Base-by-base conservation (phyloP, 2,329 filamentous ascomycete genomes). In the Pseudopithomyces maydicus region DNA sequence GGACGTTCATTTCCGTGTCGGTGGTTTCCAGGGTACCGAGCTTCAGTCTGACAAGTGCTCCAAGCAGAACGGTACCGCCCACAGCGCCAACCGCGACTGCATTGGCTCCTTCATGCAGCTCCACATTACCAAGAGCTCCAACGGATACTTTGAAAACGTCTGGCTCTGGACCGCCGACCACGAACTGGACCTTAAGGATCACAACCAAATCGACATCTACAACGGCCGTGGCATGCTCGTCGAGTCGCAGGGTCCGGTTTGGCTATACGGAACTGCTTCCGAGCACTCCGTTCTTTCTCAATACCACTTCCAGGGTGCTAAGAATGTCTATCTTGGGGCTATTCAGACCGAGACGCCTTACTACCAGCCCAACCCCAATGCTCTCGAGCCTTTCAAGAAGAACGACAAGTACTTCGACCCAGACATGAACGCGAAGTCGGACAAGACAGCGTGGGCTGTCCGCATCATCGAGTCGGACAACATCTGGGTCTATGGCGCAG, bases 1-100 rank as follows among this genome's bases (percentile, higher is more conserved):
- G 91, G 95, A 99, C 70, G 88, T 93, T n/a, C 95, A 99, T 81
- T 89, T 95, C 79, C 91, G 95, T 71, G 86, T 99, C 67, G 94
- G 92, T 67, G 95, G 95, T 42, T 88, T 89, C 53, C 88, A 90
- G 4, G 94, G 94, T 58, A 96, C 93, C 26, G 78, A 90, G 63
- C 84, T 98, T 15, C 91, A 96, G 77, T 89, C 88, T 17, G 84
- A 91, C 74, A 88, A 82, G 54, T 97, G 93, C 80, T 77, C 85
- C 74, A 96, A 96, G 83, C 90, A 88, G 61, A 90, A 90, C 41
- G 81, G 83, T 49, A 78, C 81, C 14, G 83, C 82, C 6, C 86
- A 89, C 49, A 74, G 78, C 3, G 84, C 88, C 63, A 87, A 90
- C 61, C 71, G 83, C 2, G 80, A 86, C 35, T 97, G 92, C 77